Evolutionary conservation across 1,284 basidiomycete species (phyloP).

Genomic region (Somion occarium): DNA sequence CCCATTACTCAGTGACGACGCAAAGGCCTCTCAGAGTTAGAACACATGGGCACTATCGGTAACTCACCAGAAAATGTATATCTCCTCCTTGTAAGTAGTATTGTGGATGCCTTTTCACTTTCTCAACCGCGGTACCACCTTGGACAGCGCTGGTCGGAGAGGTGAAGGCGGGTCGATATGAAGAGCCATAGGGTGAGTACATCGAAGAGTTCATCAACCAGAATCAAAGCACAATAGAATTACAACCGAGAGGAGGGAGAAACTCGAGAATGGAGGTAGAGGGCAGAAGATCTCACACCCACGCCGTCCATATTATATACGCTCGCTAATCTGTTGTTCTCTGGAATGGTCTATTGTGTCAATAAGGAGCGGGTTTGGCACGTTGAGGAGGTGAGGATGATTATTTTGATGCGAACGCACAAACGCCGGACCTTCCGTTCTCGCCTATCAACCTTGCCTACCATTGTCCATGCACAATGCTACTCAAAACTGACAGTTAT

Average conservation of each 20-base stretch:
- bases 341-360: background rate
- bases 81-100: constrained; percentile 55
- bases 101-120: constrained; percentile 33
- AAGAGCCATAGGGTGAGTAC: constrained; percentile 7
- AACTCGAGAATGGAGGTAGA: background rate
- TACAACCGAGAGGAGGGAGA: background rate
- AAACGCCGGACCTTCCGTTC: background rate
- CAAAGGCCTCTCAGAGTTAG: background rate
- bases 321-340: background rate
- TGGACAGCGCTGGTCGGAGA: background rate
- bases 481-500: no score
- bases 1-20: background rate
- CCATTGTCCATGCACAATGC: background rate
- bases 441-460: background rate
- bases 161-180: constrained; percentile 23
- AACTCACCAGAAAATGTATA: constrained; percentile 47
- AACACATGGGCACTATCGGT: background rate
- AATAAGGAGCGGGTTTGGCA: background rate
- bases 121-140: constrained; percentile 21
- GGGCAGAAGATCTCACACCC: background rate
- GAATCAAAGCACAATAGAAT: background rate
- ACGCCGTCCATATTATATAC: background rate
- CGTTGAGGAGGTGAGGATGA: background rate
- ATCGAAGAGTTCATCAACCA: background rate
- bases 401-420: background rate